Percentiles rank a stretch among this genome's conserved stretches.
Evolutionary conservation across 768 basidiomycete species (phyloP).

Genomic region (Pleurotus sapidus): DNA sequence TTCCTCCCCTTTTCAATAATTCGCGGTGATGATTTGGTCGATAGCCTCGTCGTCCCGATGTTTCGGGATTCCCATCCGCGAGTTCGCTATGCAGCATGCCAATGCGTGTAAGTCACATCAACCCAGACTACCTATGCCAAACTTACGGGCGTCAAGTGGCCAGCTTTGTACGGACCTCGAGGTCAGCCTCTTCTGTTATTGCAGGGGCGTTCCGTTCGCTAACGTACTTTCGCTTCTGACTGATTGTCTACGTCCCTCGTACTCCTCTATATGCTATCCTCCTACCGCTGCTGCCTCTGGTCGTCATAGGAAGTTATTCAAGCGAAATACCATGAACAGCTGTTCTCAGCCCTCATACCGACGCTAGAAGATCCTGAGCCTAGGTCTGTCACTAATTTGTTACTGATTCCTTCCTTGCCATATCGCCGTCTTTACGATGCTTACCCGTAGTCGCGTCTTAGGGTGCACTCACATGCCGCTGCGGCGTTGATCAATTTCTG

Average conservation of each 20-base stretch:
- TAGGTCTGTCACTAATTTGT: conserved; percentile 37
- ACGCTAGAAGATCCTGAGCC: conserved; percentile 75
- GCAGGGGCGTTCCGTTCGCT: not conserved
- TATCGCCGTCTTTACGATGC: not conserved
- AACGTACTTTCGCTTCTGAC: not conserved
- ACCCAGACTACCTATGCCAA: conserved; percentile 2
- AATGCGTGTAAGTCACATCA: conserved; percentile 66
- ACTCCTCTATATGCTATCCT: not conserved
- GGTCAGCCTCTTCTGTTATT: conserved; percentile 32
- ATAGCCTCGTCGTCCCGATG: conserved; percentile 72
- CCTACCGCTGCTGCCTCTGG: no score
- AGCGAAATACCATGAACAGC: conserved; percentile 59
- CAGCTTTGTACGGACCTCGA: conserved; percentile 89
- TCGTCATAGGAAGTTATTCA: conserved; percentile 67
- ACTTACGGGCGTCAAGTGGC: conserved; percentile 46
- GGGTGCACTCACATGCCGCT: conserved; percentile 85
- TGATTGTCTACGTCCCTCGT: not conserved
- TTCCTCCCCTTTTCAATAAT: not conserved
- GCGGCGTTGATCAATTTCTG: conserved; percentile 91
- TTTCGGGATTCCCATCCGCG: conserved; percentile 77
- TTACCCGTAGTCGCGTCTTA: conserved; percentile 21
- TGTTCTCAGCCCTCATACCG: conserved; percentile 70
- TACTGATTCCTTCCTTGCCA: not conserved
- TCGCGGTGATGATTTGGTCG: not conserved
- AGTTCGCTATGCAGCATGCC: conserved; percentile 78